phyloP scores from a whole-genome alignment of 225 moss, liverwort and hornwort species.

The Neckera pumila region DNA sequence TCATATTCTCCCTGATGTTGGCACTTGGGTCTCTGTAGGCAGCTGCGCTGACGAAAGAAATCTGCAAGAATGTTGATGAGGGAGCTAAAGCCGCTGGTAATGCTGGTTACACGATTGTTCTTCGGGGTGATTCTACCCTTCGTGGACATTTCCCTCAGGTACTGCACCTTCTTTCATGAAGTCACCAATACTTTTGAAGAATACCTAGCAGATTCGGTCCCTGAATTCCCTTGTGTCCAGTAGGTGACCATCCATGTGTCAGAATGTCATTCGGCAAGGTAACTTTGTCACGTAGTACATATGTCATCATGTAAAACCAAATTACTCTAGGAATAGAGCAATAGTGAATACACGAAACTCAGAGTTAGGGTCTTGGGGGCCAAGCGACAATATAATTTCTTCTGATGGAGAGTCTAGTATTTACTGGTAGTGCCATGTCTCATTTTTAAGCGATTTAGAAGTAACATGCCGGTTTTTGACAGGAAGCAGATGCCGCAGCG shows the following conservation, averaged over 20 bases:
- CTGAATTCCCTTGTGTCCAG: not conserved
- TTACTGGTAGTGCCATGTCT: not conserved
- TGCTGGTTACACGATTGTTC: slow-evolving; percentile 77
- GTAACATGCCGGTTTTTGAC: not conserved
- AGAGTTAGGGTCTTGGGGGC: not conserved
- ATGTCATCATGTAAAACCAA: not conserved
- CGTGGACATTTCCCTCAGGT: slow-evolving; percentile 95
- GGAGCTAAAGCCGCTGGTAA: slow-evolving; percentile 65
- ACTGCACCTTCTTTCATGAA: not conserved
- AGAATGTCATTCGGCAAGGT: not conserved
- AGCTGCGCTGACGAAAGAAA: slow-evolving; percentile 42
- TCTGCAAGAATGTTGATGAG: slow-evolving; percentile 71
- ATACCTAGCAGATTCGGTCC: not conserved
- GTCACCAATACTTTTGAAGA: not conserved
- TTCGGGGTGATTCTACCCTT: slow-evolving; percentile 91
- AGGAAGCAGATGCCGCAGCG: slow-evolving; percentile 84
- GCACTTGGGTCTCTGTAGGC: slow-evolving; percentile 34
- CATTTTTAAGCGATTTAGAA: not conserved
- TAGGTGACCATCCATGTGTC: not conserved
- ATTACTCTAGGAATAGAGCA: not conserved
- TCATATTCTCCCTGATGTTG: not conserved
- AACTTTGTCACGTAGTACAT: not conserved
- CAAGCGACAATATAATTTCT: not conserved
- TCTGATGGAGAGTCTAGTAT: not conserved
- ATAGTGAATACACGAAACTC: not conserved